Evolutionary conservation across 495 filamentous ascomycete genomes (phyloP).

Genomic region (Penicillium mononematosum): DNA sequence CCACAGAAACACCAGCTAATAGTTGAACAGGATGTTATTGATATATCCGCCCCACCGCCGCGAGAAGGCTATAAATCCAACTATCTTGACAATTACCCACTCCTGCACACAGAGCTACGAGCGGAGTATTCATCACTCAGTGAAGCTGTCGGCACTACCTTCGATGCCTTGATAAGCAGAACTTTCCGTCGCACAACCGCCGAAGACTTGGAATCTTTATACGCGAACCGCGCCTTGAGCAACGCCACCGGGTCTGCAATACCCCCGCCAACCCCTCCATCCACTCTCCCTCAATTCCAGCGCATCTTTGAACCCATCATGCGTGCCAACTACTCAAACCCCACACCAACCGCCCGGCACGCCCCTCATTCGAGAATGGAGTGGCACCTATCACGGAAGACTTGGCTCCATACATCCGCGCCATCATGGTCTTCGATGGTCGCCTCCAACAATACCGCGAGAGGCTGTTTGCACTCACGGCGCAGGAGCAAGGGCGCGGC

Average conservation of each 20-base stretch:
- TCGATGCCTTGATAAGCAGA: slow-evolving; percentile 34
- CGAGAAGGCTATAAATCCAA: slow-evolving; percentile 60
- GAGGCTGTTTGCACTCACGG: slow-evolving; percentile 60
- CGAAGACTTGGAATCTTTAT: slow-evolving; percentile 22
- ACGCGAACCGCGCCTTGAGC: slow-evolving; percentile 30
- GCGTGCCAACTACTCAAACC: slow-evolving; percentile 32
- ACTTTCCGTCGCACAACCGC: slow-evolving; percentile 33
- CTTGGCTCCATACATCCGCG: slow-evolving; percentile 78
- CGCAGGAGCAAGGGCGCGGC: slow-evolving; percentile 39
- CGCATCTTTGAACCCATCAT: slow-evolving; percentile 38
- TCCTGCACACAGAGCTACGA: slow-evolving; percentile 54
- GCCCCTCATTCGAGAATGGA: slow-evolving; percentile 69
- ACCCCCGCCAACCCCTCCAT: slow-evolving; percentile 16
- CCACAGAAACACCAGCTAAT: slow-evolving; percentile 25
- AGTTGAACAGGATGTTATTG: slow-evolving; percentile 46
- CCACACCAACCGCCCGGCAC: slow-evolving; percentile 29
- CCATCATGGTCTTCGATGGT: slow-evolving; percentile 74
- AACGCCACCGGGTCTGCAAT: slow-evolving; percentile 17
- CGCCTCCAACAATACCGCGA: slow-evolving; percentile 64
- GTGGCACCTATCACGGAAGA: slow-evolving; percentile 64
- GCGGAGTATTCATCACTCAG: slow-evolving; percentile 44
- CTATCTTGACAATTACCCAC: slow-evolving; percentile 58
- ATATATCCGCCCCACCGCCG: slow-evolving; percentile 60
- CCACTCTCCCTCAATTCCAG: slow-evolving; percentile 23
- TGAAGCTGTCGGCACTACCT: slow-evolving; percentile 36